Evolutionary conservation across 192 early-diverging fungal species (phyloP).

Genomic region (Linnemannia elongata): DNA sequence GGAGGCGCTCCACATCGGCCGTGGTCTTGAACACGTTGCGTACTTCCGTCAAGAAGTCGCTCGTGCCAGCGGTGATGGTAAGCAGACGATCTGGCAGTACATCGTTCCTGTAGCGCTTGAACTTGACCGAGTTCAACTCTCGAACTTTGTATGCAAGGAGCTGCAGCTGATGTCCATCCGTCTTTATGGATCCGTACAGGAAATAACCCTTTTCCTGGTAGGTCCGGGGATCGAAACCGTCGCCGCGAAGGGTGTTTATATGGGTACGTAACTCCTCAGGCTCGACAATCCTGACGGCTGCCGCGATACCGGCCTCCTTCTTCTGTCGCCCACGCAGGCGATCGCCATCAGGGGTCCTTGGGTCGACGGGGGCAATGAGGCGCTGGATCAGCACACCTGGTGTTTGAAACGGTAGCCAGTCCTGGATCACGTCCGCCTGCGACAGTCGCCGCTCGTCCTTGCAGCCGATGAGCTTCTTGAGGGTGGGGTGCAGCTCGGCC

Average conservation of each 20-base stretch:
- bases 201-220: slow-evolving; percentile 31
- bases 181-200: slow-evolving; percentile 22
- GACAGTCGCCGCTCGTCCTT: slow-evolving; percentile 1
- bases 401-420: slow-evolving; percentile 9
- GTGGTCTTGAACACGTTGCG: slow-evolving; percentile 21
- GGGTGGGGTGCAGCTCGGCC: slow-evolving; percentile 2
- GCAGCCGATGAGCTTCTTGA: slow-evolving; percentile 2
- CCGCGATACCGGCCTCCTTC: slow-evolving; percentile 1
- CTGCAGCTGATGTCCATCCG: slow-evolving; percentile 15
- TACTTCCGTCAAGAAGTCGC: slow-evolving; percentile 19
- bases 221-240: slow-evolving; percentile 20
- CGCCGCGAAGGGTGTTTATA: slow-evolving; percentile 18
- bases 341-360: slow-evolving; percentile 2
- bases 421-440: neutral
- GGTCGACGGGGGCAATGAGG: slow-evolving; percentile 14
- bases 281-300: slow-evolving; percentile 5
- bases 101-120: slow-evolving; percentile 18
- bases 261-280: slow-evolving; percentile 13
- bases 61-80: slow-evolving; percentile 17
- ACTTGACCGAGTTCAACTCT: slow-evolving; percentile 25
- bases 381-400: slow-evolving; percentile 11
- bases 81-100: slow-evolving; percentile 28
- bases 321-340: slow-evolving; percentile 20
- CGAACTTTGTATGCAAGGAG: slow-evolving; percentile 19
- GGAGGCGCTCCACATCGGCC: slow-evolving; percentile 7